phyloP scores from a whole-genome alignment of 305 asterid species.

The Solanum hybrid region DNA sequence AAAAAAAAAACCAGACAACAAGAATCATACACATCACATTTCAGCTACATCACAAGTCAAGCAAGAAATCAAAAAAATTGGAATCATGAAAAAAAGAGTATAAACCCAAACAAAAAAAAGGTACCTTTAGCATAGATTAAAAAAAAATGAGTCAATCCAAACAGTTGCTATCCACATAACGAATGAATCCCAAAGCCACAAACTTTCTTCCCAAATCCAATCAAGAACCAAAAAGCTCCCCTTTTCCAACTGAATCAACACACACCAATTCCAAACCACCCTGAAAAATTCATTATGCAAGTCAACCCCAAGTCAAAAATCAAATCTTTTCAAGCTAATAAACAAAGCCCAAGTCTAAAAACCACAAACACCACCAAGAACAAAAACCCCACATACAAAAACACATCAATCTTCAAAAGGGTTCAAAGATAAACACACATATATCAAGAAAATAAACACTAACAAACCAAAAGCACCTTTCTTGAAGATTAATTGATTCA shows the following conservation, averaged over 20 bases:
- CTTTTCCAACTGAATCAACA: slow-evolving; percentile 15
- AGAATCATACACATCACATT: neutral
- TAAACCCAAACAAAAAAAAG: slow-evolving; percentile 1
- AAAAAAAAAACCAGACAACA: neutral
- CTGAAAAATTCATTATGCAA: slow-evolving; percentile 7
- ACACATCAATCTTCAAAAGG: neutral
- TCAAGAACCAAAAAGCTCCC: slow-evolving; percentile 7
- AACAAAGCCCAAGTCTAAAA: neutral
- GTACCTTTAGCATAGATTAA: slow-evolving; percentile 31
- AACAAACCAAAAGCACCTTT: slow-evolving; percentile 1
- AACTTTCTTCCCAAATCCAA: slow-evolving; percentile 14
- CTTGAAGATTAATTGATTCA: neutral
- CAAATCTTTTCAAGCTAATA: slow-evolving; percentile 9
- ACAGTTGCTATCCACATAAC: slow-evolving; percentile 34
- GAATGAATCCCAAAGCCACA: slow-evolving; percentile 31
- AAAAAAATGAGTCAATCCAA: slow-evolving; percentile 56
- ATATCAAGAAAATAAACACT: neutral
- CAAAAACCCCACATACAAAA: neutral
- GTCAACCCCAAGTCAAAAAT: slow-evolving; percentile 14
- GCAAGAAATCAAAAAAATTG: neutral
- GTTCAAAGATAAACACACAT: neutral
- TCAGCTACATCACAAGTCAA: slow-evolving; percentile 1
- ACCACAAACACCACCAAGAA: neutral
- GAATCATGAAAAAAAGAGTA: slow-evolving; percentile 2
- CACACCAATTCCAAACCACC: slow-evolving; percentile 8